Conservation (phyloP, 805 yeast genomes). For the Metschnikowia baotianmanensis region DNA sequence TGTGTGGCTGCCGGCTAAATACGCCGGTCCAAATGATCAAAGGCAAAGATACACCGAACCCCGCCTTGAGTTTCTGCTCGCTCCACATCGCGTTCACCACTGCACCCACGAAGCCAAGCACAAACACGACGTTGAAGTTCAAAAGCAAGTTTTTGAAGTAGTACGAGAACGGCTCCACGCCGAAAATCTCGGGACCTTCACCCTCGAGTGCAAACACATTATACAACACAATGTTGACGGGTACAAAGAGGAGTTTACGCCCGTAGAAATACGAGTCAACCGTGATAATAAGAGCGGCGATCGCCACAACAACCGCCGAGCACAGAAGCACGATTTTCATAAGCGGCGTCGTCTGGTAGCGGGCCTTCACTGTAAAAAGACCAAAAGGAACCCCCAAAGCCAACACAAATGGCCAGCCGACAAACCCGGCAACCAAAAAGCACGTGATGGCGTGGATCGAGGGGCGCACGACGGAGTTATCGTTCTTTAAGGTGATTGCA, state of each 20-base stretch:
- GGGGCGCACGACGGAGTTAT: conserved; percentile 9
- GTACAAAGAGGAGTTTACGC: conserved; percentile 58
- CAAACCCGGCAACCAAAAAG: conserved; percentile 63
- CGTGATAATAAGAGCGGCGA: conserved; percentile 27
- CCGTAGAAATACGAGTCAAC: conserved; percentile 64
- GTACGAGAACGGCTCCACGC: conserved; percentile 75
- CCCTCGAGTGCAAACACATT: conserved; percentile 69
- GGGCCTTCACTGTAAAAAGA: conserved; percentile 27
- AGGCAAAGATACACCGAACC: conserved; percentile 37
- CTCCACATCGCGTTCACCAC: conserved; percentile 23
- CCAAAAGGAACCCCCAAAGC: conserved; percentile 62
- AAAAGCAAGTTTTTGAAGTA: conserved; percentile 66
- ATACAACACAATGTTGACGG: conserved; percentile 78
- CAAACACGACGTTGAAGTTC: conserved; percentile 63
- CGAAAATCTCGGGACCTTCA: conserved; percentile 89
- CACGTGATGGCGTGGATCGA: conserved; percentile 25
- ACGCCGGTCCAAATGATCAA: conserved; percentile 63
- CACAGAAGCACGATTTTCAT: conserved; percentile 11
- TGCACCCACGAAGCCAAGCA: conserved; percentile 42
- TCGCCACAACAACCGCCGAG: conserved; percentile 16
- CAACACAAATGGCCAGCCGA: conserved; percentile 91
- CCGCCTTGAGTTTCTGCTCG: conserved; percentile 9
- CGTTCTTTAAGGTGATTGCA: conserved; percentile 14
- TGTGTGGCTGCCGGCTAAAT: conserved; percentile 79
- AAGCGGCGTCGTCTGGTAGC: conserved; percentile 16